Percentiles rank a stretch among this genome's conserved stretches.
Conservation (phyloP, 768 basidiomycete species). For the Phanerochaete sordida region DNA sequence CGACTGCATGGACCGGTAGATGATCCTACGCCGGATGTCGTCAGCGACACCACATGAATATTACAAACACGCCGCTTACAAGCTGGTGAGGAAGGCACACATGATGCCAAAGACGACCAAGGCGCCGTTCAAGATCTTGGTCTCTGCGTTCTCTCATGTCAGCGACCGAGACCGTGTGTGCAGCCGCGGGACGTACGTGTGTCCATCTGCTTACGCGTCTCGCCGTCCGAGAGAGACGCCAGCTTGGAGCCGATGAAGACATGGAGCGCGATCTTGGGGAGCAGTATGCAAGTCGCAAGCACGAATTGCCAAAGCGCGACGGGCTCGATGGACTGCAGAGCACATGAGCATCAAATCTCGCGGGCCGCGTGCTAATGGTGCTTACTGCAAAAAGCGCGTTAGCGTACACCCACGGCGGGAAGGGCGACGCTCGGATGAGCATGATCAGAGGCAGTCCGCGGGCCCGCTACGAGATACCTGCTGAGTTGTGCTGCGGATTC, state of each 20-base stretch:
- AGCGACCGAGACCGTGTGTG: background rate
- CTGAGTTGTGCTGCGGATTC: background rate
- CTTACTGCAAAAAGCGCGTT: conserved; percentile 76
- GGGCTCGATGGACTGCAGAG: conserved; percentile 64
- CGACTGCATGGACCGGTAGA: conserved; percentile 60
- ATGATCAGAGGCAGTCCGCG: conserved; percentile 82
- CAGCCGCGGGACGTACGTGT: conserved; percentile 41
- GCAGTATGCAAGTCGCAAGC: conserved; percentile 64
- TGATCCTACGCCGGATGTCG: conserved; percentile 41
- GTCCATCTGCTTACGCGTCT: conserved; percentile 74
- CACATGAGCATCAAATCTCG: background rate
- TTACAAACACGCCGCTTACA: conserved; percentile 41
- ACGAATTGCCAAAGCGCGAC: conserved; percentile 76
- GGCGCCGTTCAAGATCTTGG: conserved; percentile 60
- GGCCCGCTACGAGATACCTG: conserved; percentile 41
- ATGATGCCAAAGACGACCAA: conserved; percentile 59
- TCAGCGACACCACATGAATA: conserved; percentile 1
- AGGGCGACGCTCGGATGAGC: conserved; percentile 75
- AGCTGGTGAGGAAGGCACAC: conserved; percentile 59
- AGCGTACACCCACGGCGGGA: conserved; percentile 88
- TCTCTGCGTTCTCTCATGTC: conserved; percentile 34
- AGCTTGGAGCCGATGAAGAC: conserved; percentile 79
- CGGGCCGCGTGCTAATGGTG: conserved; percentile 12
- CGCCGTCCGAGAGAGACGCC: conserved; percentile 71
- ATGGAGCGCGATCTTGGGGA: conserved; percentile 69